A percentile compares a stretch with the other conserved stretches of the same genome.
These are phyloP conservation scores for Panus rudis DNA, from an alignment of 768 basidiomycete genomes.

Conservation along the genomic window DNA sequence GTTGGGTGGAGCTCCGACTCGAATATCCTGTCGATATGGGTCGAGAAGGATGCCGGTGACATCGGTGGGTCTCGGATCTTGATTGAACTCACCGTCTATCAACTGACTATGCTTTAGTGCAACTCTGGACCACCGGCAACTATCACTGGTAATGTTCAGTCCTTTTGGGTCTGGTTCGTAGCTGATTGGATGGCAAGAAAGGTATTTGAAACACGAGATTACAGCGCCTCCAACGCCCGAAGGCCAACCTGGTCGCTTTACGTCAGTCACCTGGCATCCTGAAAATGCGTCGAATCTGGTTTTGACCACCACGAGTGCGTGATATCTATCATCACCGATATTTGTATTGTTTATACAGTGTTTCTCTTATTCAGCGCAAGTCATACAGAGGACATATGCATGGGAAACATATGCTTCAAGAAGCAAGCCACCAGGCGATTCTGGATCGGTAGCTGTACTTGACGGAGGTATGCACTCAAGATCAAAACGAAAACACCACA, in stretches of 20 bases:
- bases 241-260: conserved; percentile 47
- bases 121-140: conserved; percentile 91
- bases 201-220: conserved; percentile 93
- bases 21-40: conserved; percentile 78
- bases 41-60: conserved; percentile 62
- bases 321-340: background rate
- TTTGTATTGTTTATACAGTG: conserved; percentile 2
- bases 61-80: conserved; percentile 46
- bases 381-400: conserved; percentile 55
- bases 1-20: conserved; percentile 88
- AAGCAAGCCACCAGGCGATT: conserved; percentile 58
- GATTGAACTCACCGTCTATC: background rate
- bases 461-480: conserved; percentile 65
- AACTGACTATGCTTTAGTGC: conserved; percentile 43
- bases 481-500: background rate
- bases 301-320: conserved; percentile 59
- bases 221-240: conserved; percentile 32
- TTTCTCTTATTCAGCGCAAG: conserved; percentile 30
- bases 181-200: conserved; percentile 21
- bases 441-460: conserved; percentile 81
- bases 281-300: conserved; percentile 64
- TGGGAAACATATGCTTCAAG: conserved; percentile 75
- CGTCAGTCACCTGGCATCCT: conserved; percentile 80
- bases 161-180: background rate
- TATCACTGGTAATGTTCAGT: conserved; percentile 70